phyloP scores from a whole-genome alignment of 768 basidiomycete genomes.

The Boletus tylopilopsis region DNA sequence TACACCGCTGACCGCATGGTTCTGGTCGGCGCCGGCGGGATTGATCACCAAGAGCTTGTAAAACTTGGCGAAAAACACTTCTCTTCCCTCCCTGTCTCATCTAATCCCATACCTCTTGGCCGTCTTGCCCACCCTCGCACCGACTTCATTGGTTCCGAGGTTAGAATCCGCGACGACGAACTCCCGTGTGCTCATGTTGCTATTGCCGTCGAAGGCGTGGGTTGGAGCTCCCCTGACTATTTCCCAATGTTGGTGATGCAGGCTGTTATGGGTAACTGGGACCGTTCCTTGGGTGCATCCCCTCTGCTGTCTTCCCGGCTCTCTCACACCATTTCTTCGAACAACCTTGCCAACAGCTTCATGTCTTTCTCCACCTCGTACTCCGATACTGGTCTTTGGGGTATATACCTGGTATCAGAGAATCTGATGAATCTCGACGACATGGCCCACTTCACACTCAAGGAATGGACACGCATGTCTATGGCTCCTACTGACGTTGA shows the following conservation, averaged over 20 bases:
- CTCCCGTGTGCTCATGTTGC: conserved; percentile 88
- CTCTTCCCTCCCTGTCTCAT: conserved; percentile 79
- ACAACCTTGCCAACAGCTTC: conserved; percentile 98
- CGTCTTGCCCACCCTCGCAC: conserved; percentile 73
- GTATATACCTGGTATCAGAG: conserved; percentile 95
- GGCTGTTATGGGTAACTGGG: conserved; percentile 99
- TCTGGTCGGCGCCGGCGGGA: conserved; percentile 93
- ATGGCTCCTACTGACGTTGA: conserved; percentile 78
- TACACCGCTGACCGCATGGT: conserved; percentile 99
- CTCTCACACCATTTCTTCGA: conserved; percentile 82
- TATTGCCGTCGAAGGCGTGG: conserved; percentile 95
- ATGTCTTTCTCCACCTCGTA: conserved; percentile 99
- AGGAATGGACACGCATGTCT: conserved; percentile 95
- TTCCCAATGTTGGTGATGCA: conserved; percentile 99
- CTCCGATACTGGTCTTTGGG: conserved; percentile 98
- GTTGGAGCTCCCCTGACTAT: conserved; percentile 98
- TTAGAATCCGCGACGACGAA: conserved; percentile 91
- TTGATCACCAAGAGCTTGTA: conserved; percentile 88
- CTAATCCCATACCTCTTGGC: conserved; percentile 86
- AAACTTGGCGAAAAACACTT: conserved; percentile 95
- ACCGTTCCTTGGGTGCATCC: conserved; percentile 89
- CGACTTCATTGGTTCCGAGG: conserved; percentile 89
- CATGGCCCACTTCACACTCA: conserved; percentile 87
- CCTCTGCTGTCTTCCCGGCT: conserved; percentile 88
- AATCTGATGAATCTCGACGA: conserved; percentile 94